Conservation (phyloP, 345 rosid genomes). For the Microcos paniculata region DNA sequence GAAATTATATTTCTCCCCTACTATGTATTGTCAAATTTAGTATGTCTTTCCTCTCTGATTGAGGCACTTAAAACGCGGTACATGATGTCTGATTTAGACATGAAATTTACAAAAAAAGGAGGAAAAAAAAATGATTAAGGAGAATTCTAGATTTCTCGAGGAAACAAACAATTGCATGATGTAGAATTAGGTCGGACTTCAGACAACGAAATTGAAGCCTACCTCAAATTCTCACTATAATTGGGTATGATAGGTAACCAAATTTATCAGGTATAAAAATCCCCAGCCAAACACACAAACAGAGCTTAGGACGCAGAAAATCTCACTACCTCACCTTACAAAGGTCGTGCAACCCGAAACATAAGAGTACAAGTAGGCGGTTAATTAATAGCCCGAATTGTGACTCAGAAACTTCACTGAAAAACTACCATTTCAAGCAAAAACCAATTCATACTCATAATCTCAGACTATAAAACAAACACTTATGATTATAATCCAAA, state of each 20-base stretch:
- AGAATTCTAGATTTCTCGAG: not conserved
- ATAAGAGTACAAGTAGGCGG: not conserved
- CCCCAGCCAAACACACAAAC: not conserved
- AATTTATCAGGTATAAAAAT: not conserved
- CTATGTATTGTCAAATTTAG: too few species aligned
- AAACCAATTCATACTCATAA: not conserved
- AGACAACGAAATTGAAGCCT: not conserved
- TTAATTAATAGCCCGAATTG: not conserved
- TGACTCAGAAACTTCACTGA: not conserved
- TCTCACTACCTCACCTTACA: not conserved
- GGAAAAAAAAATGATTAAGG: too few species aligned
- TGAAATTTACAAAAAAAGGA: not conserved
- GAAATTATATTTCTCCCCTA: too few species aligned
- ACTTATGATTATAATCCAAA: not conserved
- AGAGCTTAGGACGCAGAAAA: not conserved
- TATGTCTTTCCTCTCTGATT: too few species aligned
- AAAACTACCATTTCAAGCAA: not conserved
- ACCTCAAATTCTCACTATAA: not conserved
- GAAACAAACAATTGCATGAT: not conserved
- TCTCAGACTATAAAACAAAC: not conserved
- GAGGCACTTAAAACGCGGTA: too few species aligned
- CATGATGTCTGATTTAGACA: not conserved
- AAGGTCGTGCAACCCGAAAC: not conserved
- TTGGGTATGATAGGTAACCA: not conserved
- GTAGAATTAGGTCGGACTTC: not conserved